Conservation (phyloP, 306 rosid genomes). For the Dryas drummondii region DNA sequence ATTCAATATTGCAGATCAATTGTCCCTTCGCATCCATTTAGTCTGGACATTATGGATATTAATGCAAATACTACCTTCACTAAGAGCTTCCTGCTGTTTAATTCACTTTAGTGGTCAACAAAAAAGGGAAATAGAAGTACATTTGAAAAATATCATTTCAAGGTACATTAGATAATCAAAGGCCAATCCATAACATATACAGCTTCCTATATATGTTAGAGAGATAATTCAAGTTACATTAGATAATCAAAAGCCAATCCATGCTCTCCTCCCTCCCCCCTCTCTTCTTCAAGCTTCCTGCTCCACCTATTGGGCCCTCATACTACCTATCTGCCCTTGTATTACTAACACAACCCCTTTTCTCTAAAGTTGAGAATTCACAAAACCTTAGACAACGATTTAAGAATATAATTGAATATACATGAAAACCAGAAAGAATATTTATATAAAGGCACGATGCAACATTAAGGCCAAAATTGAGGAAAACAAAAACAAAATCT, state of each 20-base stretch:
- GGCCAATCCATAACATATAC: too few species aligned
- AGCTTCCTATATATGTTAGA: not conserved
- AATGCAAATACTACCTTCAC: not conserved
- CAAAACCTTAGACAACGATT: not conserved
- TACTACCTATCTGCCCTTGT: not conserved
- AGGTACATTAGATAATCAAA: too few species aligned
- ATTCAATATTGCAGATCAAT: not conserved
- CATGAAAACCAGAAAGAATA: not conserved
- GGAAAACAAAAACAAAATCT: conserved; percentile 4
- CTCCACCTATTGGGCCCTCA: too few species aligned
- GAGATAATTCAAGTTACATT: not conserved
- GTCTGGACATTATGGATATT: not conserved
- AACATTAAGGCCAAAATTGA: not conserved
- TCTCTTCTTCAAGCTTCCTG: too few species aligned
- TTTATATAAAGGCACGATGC: not conserved
- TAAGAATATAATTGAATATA: not conserved
- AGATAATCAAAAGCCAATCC: too few species aligned
- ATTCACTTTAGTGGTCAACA: not conserved
- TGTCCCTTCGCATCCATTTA: not conserved
- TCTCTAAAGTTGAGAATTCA: not conserved
- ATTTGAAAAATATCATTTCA: not conserved
- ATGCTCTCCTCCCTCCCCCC: too few species aligned
- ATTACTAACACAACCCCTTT: not conserved
- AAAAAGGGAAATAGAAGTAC: not conserved
- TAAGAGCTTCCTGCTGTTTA: not conserved